phyloP scores from a whole-genome alignment of 345 rosid species.

The Arabidopsis thaliana region TAIR10.1 NC_003070.9:12506001-12506500 shows the following conservation, averaged over 20 bases:
- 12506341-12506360: no score
- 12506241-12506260: slow-evolving; percentile 9
- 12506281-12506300: slow-evolving; percentile 1
- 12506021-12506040: slow-evolving; percentile 16
- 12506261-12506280: not conserved
- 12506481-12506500: not conserved
- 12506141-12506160: not conserved
- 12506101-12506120: slow-evolving; percentile 3
- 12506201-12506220: slow-evolving; percentile 17
- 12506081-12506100: not conserved
- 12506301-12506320: not conserved
- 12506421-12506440: no score
- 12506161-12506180: not conserved
- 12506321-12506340: no score
- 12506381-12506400: no score
- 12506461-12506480: not conserved
- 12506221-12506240: slow-evolving; percentile 37
- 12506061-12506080: slow-evolving; percentile 18
- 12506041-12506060: not conserved
- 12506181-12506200: slow-evolving; percentile 13
- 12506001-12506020: slow-evolving; percentile 25
- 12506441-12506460: no score
- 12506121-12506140: not conserved
- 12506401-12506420: no score
- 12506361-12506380: no score